These are phyloP conservation scores for Gynandropsis gynandra DNA, from an alignment of 345 rosid species.

Conservation along the genomic window DNA sequence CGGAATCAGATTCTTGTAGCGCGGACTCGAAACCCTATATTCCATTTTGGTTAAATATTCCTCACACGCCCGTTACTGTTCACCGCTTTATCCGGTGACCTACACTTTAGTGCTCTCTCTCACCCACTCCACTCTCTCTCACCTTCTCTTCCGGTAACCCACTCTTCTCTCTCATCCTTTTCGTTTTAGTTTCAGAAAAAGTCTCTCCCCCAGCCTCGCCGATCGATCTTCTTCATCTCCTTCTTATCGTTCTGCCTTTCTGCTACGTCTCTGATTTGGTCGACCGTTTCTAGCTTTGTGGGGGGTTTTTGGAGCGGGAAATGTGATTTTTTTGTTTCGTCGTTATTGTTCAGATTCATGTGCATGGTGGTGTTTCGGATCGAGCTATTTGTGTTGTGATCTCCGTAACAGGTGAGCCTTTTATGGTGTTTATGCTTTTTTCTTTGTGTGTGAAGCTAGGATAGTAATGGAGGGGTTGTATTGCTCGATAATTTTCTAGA, in stretches of 20 bases:
- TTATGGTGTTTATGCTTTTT: too few relatives aligned
- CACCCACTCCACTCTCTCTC: slow-evolving; percentile 22
- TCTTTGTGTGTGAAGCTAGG: too few relatives aligned
- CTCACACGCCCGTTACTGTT: slow-evolving; percentile 34
- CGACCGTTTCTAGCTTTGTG: too few relatives aligned
- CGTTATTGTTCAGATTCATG: slow-evolving; percentile 6
- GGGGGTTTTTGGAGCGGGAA: slow-evolving; percentile 18
- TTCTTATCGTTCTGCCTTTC: slow-evolving; percentile 11
- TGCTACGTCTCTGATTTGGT: neutral
- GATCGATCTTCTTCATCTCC: slow-evolving; percentile 22
- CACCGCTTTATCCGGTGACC: slow-evolving; percentile 34
- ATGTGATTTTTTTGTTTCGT: slow-evolving; percentile 7
- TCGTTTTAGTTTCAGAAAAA: slow-evolving; percentile 6
- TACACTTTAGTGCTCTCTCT: slow-evolving; percentile 17
- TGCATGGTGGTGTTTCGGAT: neutral
- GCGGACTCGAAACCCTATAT: slow-evolving; percentile 23
- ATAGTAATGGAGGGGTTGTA: too few relatives aligned
- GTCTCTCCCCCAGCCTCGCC: slow-evolving; percentile 19
- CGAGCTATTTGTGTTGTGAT: slow-evolving; percentile 17
- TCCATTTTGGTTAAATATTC: slow-evolving; percentile 19
- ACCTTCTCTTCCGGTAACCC: slow-evolving; percentile 40
- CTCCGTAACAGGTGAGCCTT: slow-evolving; percentile 11
- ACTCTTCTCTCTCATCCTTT: slow-evolving; percentile 26
- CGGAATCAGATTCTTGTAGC: slow-evolving; percentile 19
- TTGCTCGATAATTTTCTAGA: too few relatives aligned